Evolutionary conservation across 2,329 filamentous ascomycete genomes (phyloP).

Genomic region (Talaromyces sp.): DNA sequence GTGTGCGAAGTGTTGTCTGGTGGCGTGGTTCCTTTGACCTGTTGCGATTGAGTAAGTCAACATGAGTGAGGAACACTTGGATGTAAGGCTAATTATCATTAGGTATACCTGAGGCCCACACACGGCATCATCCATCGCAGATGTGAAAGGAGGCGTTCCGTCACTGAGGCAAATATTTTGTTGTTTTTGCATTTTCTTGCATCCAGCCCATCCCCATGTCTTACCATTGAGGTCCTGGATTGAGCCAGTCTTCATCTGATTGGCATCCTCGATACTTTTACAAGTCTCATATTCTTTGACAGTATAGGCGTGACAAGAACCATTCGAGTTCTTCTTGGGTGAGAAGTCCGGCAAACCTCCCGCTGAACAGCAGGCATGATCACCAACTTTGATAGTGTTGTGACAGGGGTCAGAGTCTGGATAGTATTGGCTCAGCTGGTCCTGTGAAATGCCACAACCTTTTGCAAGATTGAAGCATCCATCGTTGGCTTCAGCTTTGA

Average conservation of each 20-base stretch:
- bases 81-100: no score
- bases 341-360: neutral
- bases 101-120: neutral
- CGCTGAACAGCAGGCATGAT: no score
- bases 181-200: no score
- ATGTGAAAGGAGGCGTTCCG: neutral
- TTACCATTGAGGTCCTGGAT: neutral
- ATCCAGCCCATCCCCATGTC: conserved; percentile 1
- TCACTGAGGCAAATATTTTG: neutral
- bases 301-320: neutral
- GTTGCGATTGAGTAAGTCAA: no score
- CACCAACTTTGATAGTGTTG: no score
- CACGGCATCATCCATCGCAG: neutral
- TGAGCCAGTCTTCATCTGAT: neutral
- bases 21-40: neutral
- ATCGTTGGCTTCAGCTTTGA: no score
- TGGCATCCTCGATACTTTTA: neutral
- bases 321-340: neutral
- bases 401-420: no score
- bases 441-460: no score
- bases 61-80: no score
- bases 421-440: no score
- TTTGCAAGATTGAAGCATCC: no score
- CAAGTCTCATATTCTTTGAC: neutral
- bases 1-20: neutral